A percentile compares a stretch with the other conserved stretches of the same genome.
phyloP scores from a whole-genome alignment of 208 protist species.

The Trichomonas vaginalis region DNA sequence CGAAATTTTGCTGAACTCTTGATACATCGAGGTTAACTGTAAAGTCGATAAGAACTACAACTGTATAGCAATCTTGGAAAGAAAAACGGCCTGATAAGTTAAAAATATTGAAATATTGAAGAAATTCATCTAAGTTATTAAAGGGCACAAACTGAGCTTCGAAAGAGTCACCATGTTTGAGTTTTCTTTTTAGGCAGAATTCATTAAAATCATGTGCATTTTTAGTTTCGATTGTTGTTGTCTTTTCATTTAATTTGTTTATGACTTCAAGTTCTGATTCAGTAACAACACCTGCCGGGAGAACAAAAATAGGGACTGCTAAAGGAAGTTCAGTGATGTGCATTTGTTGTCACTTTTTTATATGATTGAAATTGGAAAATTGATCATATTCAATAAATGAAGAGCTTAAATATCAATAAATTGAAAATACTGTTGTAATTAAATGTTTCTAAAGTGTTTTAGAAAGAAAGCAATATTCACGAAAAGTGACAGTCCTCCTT shows the following conservation, averaged over 20 bases:
- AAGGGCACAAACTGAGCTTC: background rate
- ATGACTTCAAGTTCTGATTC: background rate
- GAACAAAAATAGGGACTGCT: background rate
- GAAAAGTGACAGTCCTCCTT: too few relatives aligned
- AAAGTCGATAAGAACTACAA: background rate
- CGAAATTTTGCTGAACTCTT: background rate
- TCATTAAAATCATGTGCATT: background rate
- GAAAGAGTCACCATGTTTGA: background rate
- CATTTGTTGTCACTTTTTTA: too few relatives aligned
- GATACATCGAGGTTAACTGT: background rate
- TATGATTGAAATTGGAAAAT: too few relatives aligned
- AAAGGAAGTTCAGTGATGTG: background rate
- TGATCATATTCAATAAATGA: too few relatives aligned
- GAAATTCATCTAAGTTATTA: background rate
- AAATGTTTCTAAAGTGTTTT: too few relatives aligned
- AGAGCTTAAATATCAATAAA: too few relatives aligned
- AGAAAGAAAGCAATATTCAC: too few relatives aligned
- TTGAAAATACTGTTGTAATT: too few relatives aligned
- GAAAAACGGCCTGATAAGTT: background rate
- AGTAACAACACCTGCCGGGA: background rate
- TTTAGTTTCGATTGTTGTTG: background rate
- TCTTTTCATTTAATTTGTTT: background rate
- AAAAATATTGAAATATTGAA: background rate
- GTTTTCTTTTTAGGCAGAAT: background rate
- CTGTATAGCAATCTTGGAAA: background rate